Base-by-base conservation (phyloP, 2,329 filamentous ascomycete species). In the Aspergillus sp. region DNA sequence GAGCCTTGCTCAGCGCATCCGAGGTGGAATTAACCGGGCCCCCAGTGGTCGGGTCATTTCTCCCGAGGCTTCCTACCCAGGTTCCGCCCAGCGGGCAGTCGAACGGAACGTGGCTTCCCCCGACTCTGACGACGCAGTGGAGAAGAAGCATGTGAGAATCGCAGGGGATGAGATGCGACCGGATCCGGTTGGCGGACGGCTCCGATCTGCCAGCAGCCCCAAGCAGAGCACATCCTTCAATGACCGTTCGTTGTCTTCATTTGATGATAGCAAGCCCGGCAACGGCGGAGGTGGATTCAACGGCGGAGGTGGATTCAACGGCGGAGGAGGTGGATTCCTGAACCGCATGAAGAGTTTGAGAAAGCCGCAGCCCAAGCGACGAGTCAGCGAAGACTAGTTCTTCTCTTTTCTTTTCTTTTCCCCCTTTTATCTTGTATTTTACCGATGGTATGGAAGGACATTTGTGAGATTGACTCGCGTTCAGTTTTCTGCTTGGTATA, bases 1-100 rank as follows among this genome's bases (percentile, higher is more conserved):
- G 74, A 96, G 90, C 29, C 75, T 98, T 50, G 93, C 89, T 2
- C 89, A 96, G 64, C 86, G 90, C 47, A 85, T 98, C 64, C 85
- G 89, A 19, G 19, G 19, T 36, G 85, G 87, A 53, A 89, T 94
- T 59, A 83, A 82, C 51, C 78, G 78, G n/a, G 79, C 80, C 81
- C 43, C 73, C 27, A 73, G 80, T 28, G 78, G 80, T 36, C 77
- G 85, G 41, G 66, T 80, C 47, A 73, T 71, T 4, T 81, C 76
- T 52, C 76, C 79, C 0, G 81, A 83, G 12, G 70, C 65, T 28
- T 50, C 48, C 6, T 55, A 57, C 48, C 64, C 10, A 66, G 62
- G 40, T 64, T 63, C 3, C 56, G 63, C 26, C 58, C 63, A 6
- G 65, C 61, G 28, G 61, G 60, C 8, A 54, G 49, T 73, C 52